Conservation (phyloP, 768 basidiomycete species). For the Hydnomerulius pinastri region DNA sequence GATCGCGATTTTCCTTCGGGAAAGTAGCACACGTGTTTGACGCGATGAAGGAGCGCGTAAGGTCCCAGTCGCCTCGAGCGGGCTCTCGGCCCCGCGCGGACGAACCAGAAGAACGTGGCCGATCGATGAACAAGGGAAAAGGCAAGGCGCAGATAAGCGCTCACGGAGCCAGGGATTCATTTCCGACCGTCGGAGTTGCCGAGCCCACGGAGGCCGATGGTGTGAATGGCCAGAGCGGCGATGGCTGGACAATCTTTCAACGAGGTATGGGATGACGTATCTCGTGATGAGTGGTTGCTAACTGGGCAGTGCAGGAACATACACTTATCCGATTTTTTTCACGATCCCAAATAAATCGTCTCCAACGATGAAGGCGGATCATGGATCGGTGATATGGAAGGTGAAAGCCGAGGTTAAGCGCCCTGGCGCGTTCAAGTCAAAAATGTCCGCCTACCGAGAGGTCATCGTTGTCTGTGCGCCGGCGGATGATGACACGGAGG, state of each 20-base stretch:
- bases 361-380: constrained; percentile 72
- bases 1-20: constrained; percentile 54
- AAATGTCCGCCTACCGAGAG: constrained; percentile 67
- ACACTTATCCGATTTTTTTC: constrained; percentile 94
- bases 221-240: constrained; percentile 36
- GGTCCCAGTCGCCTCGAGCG: constrained; percentile 45
- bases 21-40: constrained; percentile 53
- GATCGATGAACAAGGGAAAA: constrained; percentile 29
- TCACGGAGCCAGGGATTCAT: background rate
- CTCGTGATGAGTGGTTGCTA: constrained; percentile 53
- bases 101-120: constrained; percentile 28
- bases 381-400: constrained; percentile 76
- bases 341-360: constrained; percentile 78
- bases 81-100: constrained; percentile 2
- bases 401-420: constrained; percentile 83
- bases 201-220: constrained; percentile 20
- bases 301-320: constrained; percentile 68
- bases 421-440: constrained; percentile 75
- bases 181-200: constrained; percentile 34
- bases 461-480: constrained; percentile 77
- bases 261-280: constrained; percentile 54
- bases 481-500: constrained; percentile 49
- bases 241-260: constrained; percentile 85
- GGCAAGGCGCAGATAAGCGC: constrained; percentile 24
- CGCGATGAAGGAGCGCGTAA: constrained; percentile 44